Base-by-base conservation (phyloP, 2,329 filamentous ascomycete species). In the Fusarium caatingaense region DNA sequence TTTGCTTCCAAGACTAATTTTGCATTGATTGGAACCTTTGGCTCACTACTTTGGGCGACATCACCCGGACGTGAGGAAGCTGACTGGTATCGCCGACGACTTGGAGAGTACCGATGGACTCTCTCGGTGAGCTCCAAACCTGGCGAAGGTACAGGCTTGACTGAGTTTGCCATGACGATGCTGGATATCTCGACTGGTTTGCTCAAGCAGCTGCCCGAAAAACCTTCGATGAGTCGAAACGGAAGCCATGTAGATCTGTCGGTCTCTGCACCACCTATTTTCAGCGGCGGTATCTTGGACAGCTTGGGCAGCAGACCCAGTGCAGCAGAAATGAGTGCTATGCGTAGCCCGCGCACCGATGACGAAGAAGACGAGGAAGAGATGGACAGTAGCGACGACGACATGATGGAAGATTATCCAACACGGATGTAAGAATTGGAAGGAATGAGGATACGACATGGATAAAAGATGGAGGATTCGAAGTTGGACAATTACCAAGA, bases 41-140 rank as follows among this genome's bases (percentile, higher is more conserved):
- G 94, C 6, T 93, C 92, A 16, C 84, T 98, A 13, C 87, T 98
- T 6, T 95, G 93, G 88, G 93, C 94, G 12, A 97, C 94, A 1
- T 93, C 93, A 0, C 93, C 93, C 0, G 93, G 92, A 1, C 87
- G 89, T 50, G 94, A 98, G 77, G 95, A 98, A 79, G 93, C 93
- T 1, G 93, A 96, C 32, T 98, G 97, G 86, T 99, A 98, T 80
- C 89, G 93, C 40, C 87, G 92, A 15, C 86, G 95, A 2, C 82
- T 98, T 23, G 91, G 90, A 64, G 95, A 99, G 81, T 98, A 98
- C 77, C 88, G 93, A 51, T 99, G 95, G 95, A 98, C 95, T 12
- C 84, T 98, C 58, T 92, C 91, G 11, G 94, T 98, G 49, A 94
- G 91, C 79, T 91, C 89, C 46, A 93, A 93, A 78, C 89, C 92